Base-by-base conservation (phyloP, 2,329 filamentous ascomycete species). In the Aspergillus terreus region DNA sequence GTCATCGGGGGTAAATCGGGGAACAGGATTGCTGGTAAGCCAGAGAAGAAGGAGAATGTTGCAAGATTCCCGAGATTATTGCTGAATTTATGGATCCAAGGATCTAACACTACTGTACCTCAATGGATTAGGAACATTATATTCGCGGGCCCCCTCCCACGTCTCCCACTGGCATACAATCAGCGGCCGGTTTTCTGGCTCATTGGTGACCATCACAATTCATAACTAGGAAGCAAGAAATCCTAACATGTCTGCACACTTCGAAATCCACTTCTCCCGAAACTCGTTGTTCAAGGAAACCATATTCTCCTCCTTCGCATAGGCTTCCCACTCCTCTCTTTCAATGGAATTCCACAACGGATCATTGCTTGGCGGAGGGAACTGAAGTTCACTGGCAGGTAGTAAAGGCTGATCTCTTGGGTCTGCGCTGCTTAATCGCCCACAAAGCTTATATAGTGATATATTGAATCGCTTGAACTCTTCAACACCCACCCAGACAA, bases 401-500 rank as follows among this genome's bases (percentile, higher is more conserved):
- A 60, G 19, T 30, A 53, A 15, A 25, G 32, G 27, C 17, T 12
- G 35, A 12, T 30, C 23, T 30, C 30, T 41, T 38, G n/a, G 14
- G 15, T 12, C 15, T 19, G 12, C 38, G 17, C 7, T 47, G 44
- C 50, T 53, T 35, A 52, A 6, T 19, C 46, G 52, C 17, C 35
- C 27, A 41, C 56, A 58, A 9, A 63, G 49, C 38, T 53, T 68
- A 40, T 59, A 68, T 27, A 70, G 43, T 0, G 66, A 58, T 6
- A 67, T 6, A 17, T 57, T 58, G 21, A 69, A 68, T 3, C 60
- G 57, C 52, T 69, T 69, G 5, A 61, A 48, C 43, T 69, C 65
- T 44, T 69, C 67, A 21, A 66, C 51, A 1, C 58, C 25, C 6
- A 61, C 53, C 59, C 63, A 63, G 32, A 61, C 46, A 47, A 58